Conservation (phyloP, 1,284 basidiomycete species). For the Fomitopsis pinicola region DNA sequence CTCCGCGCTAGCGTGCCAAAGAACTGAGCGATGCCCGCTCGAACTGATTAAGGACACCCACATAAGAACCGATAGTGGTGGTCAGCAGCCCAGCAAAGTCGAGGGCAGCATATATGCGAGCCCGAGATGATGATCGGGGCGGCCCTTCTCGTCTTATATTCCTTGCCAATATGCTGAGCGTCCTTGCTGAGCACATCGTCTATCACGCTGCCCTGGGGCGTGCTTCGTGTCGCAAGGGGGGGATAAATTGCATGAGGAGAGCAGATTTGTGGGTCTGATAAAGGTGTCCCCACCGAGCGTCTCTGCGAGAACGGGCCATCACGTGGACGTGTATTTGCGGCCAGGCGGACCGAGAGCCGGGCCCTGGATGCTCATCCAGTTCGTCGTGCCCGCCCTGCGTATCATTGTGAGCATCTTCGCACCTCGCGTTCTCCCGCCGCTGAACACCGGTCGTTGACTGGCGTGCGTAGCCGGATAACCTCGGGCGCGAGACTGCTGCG, state of each 20-base stretch:
- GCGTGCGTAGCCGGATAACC: slow-evolving; percentile 26
- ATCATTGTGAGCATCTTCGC: slow-evolving; percentile 9
- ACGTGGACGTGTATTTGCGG: not conserved
- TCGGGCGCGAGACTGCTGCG: slow-evolving; percentile 13
- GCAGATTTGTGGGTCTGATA: not conserved
- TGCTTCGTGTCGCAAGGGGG: not conserved
- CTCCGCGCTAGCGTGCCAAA: no score
- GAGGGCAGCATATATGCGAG: not conserved
- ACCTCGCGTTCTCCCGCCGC: not conserved
- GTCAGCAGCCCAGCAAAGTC: not conserved
- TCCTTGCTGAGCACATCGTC: not conserved
- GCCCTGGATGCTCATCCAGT: slow-evolving; percentile 1
- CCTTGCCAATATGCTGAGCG: not conserved
- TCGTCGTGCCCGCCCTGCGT: slow-evolving; percentile 6
- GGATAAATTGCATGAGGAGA: not conserved
- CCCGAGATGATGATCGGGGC: not conserved
- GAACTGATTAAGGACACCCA: not conserved
- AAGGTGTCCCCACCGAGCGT: not conserved
- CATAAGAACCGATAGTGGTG: not conserved
- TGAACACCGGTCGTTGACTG: not conserved
- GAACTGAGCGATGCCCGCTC: no score
- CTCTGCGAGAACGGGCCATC: not conserved
- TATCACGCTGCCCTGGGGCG: not conserved
- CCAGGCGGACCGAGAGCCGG: not conserved
- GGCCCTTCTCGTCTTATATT: not conserved